Evolutionary conservation across 106 monocot species (phyloP).

Genomic region (Platanthera zijinensis): DNA sequence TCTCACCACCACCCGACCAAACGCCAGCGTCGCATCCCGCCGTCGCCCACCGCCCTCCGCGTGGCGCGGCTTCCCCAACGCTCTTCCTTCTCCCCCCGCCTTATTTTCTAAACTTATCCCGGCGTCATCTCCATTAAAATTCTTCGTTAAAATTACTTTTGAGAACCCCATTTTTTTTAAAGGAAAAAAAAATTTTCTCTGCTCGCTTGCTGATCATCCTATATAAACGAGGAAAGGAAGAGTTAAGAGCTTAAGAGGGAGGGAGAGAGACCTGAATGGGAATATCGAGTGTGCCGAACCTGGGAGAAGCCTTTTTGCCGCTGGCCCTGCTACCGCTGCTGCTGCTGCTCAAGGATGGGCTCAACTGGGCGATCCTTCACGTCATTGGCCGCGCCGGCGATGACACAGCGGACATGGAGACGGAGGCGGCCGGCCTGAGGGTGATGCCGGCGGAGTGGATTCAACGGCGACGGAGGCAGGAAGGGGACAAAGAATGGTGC

Average conservation of each 20-base stretch:
- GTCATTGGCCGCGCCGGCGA: not conserved
- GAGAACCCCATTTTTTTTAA: too few relatives aligned
- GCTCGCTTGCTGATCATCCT: too few relatives aligned
- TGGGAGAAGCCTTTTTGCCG: constrained; percentile 8
- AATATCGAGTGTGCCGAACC: constrained; percentile 6
- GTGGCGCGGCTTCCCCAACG: not conserved
- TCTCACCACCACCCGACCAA: not conserved
- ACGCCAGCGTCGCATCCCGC: not conserved
- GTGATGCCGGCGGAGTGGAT: not conserved
- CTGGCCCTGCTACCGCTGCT: constrained; percentile 1
- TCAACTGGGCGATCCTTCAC: not conserved
- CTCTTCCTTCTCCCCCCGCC: not conserved
- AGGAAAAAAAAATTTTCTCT: too few relatives aligned
- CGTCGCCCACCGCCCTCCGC: not conserved
- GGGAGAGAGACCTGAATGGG: not conserved
- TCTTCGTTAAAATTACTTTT: too few relatives aligned
- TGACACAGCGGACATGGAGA: not conserved
- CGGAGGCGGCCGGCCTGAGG: not conserved
- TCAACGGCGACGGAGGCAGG: not conserved
- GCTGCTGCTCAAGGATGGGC: constrained; percentile 5
- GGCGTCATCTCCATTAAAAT: too few relatives aligned
- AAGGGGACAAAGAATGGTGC: not conserved
- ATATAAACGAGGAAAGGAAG: not conserved
- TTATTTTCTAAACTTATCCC: too few relatives aligned
- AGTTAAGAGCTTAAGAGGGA: not conserved